A percentile compares a stretch with the other conserved stretches of the same genome.
These are phyloP conservation scores for Cyberlindnera euphorbiiphila DNA, from an alignment of 805 yeast genomes.

Conservation along the genomic window DNA sequence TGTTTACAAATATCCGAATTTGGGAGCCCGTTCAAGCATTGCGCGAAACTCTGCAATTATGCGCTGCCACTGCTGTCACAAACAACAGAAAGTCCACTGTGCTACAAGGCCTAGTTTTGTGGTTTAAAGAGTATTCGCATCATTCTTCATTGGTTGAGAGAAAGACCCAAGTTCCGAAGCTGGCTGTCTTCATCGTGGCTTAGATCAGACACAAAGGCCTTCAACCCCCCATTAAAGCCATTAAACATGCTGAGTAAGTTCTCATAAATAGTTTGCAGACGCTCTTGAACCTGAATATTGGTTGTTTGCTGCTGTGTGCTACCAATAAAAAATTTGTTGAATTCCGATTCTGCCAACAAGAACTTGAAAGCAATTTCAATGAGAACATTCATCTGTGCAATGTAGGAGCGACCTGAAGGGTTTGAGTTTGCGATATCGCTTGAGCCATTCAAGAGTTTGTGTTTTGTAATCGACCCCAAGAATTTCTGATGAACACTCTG, in stretches of 20 bases:
- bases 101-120: too few species aligned
- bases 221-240: constrained; percentile 40
- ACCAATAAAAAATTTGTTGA: constrained; percentile 33
- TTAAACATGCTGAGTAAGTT: constrained; percentile 40
- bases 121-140: background rate
- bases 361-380: constrained; percentile 38
- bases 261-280: constrained; percentile 30
- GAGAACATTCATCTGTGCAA: constrained; percentile 38
- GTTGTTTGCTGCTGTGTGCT: constrained; percentile 18
- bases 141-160: constrained; percentile 20
- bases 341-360: constrained; percentile 34
- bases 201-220: constrained; percentile 47
- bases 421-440: constrained; percentile 30
- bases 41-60: too few species aligned
- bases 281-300: too few species aligned
- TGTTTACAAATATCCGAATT: constrained; percentile 18
- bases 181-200: constrained; percentile 47
- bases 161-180: constrained; percentile 43
- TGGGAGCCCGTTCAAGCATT: too few species aligned
- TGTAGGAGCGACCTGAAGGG: constrained; percentile 37
- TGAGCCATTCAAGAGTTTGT: constrained; percentile 32
- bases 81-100: too few species aligned
- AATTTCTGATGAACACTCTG: constrained; percentile 31
- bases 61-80: too few species aligned
- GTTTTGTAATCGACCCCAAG: constrained; percentile 34